Conservation (phyloP, 2,329 filamentous ascomycete species). For the Colletotrichum filicis region DNA sequence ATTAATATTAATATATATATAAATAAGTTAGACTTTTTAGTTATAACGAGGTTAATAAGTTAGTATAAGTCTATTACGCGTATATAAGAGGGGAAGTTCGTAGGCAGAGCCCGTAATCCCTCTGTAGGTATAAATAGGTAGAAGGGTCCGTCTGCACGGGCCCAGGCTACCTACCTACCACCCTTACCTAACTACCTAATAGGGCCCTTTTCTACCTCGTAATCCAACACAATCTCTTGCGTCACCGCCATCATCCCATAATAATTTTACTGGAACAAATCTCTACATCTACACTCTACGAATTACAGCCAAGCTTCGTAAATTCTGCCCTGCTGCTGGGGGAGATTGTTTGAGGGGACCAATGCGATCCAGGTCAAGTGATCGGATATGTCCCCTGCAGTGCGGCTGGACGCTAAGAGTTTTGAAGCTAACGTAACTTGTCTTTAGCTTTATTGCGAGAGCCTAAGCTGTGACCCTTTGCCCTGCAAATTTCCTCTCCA, state of each 20-base stretch:
- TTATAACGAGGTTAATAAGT: too few relatives aligned
- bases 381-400: constrained; percentile 24
- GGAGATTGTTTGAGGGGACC: neutral
- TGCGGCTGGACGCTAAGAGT: constrained; percentile 30
- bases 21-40: too few relatives aligned
- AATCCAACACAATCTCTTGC: neutral
- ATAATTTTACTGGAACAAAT: too few relatives aligned
- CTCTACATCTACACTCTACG: neutral
- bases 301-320: neutral
- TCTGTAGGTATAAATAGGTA: too few relatives aligned
- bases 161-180: too few relatives aligned
- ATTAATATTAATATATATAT: too few relatives aligned
- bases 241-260: neutral
- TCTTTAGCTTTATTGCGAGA: constrained; percentile 12
- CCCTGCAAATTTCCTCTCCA: neutral
- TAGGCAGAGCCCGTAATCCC: too few relatives aligned
- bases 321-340: constrained; percentile 3
- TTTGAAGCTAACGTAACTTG: neutral
- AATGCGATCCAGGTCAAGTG: neutral
- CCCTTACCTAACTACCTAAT: too few relatives aligned
- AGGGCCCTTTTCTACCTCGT: too few relatives aligned
- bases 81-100: too few relatives aligned
- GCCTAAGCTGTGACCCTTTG: neutral
- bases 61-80: too few relatives aligned
- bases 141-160: too few relatives aligned